Percentiles rank a stretch among this genome's conserved stretches.
Conservation (phyloP, 768 basidiomycete genomes). For the Lyophyllum shimeji region DNA sequence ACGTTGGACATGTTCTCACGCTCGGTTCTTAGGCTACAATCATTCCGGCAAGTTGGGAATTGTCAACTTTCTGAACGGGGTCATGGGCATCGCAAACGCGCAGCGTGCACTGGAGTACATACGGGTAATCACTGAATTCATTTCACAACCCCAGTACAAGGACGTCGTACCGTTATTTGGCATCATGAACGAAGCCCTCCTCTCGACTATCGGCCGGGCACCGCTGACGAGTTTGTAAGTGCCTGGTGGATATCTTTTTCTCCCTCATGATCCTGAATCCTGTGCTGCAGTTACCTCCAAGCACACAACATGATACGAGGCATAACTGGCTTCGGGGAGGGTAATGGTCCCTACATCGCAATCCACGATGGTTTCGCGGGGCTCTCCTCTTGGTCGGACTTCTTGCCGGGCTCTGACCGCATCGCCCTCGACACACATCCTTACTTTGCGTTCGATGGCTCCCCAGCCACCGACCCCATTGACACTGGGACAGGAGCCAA, state of each 20-base stretch:
- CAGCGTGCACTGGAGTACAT: constrained; percentile 78
- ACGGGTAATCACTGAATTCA: constrained; percentile 78
- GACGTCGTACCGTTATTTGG: constrained; percentile 65
- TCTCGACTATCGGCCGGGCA: constrained; percentile 54
- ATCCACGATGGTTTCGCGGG: constrained; percentile 49
- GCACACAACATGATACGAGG: constrained; percentile 63
- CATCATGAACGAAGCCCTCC: constrained; percentile 61
- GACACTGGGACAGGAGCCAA: constrained; percentile 27
- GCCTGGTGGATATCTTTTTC: constrained; percentile 26
- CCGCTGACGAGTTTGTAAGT: constrained; percentile 64
- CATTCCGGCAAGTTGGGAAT: constrained; percentile 62
- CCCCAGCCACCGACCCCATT: constrained; percentile 30
- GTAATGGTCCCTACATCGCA: constrained; percentile 59
- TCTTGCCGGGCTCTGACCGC: constrained; percentile 38
- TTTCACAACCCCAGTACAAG: constrained; percentile 74
- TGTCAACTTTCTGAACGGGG: constrained; percentile 67
- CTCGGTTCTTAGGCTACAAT: constrained; percentile 40
- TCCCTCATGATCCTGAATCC: constrained; percentile 29
- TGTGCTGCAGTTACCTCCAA: constrained; percentile 47
- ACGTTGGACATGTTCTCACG: background rate
- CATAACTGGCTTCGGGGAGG: constrained; percentile 73
- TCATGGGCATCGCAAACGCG: constrained; percentile 88
- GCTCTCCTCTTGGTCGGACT: constrained; percentile 30
- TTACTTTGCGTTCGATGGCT: constrained; percentile 47
- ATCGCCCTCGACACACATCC: constrained; percentile 41